Base-by-base conservation (phyloP, 202 grass and related monocot genomes). In the Cymbopogon flexuosus region DNA sequence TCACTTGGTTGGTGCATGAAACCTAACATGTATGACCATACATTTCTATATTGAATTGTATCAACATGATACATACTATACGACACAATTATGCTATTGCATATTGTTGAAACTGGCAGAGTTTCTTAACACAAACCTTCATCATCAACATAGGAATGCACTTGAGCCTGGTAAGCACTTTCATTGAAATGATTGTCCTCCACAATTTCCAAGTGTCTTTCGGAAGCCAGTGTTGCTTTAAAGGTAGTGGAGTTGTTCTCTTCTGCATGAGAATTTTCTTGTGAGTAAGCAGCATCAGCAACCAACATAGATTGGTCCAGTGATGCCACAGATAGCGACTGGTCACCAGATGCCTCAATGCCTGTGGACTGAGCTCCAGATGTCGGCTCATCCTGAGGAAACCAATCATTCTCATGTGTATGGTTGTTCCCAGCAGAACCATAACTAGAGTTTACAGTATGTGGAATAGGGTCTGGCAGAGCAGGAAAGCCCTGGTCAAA, bases 121-220 rank as follows among this genome's bases (percentile, higher is more conserved):
- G 69, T 46, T 63, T 59, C 40, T 2, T 8, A 66, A 69, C 65
- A 57, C 73, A 62, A 75, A 98, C 96, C 88, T 87, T 98, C 88
- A 40, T 84, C 69, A 73, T 73, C 68, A 49, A 83, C 90, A 85
- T 82, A 88, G 46, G 65, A 78, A 84, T 88, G 81, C 34, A 74
- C 82, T 90, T 93, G 88, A 93, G 88, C 84, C 77, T 91, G 82
- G 62, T 88, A 90, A 6, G 70, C 47, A 80, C 74, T 84, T 77
- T 95, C 88, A 8, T 82, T 80, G n/a, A 89, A 87, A 67, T 86
- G 69, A 36, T 49, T 84, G 68, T 75, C 70, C 56, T 72, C 86
- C 51, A 76, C 79, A 78, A 81, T 78, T 73, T 95, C 90, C 24
- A 75, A 69, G 54, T 89, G 72, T 52, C 73, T 81, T 41, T 91